Percentiles rank a stretch among this genome's conserved stretches.
These are phyloP conservation scores for Cutaneotrichosporon sp. DNA, from an alignment of 1,284 basidiomycete genomes.

Conservation along the genomic window DNA sequence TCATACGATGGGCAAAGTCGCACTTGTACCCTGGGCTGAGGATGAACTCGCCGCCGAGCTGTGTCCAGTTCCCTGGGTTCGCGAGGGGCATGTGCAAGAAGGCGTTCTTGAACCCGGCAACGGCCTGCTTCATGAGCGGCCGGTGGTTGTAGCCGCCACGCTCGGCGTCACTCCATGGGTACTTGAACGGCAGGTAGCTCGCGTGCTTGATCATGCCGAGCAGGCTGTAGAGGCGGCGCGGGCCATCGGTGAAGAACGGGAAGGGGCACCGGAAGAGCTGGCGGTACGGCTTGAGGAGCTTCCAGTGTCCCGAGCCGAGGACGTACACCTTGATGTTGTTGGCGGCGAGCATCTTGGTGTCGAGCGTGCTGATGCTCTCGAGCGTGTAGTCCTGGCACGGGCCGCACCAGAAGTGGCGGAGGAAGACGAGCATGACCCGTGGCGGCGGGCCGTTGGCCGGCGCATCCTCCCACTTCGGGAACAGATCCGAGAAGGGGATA, in stretches of 20 bases:
- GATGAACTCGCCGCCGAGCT: constrained; percentile 54
- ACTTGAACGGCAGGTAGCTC: constrained; percentile 48
- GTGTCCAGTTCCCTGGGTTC: constrained; percentile 45
- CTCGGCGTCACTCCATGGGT: not conserved
- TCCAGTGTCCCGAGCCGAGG: constrained; percentile 50
- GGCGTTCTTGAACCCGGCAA: constrained; percentile 42
- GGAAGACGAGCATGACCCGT: constrained; percentile 48
- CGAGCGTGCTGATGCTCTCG: constrained; percentile 43
- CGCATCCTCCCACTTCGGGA: constrained; percentile 21
- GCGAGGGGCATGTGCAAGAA: constrained; percentile 42
- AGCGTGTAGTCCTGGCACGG: constrained; percentile 53
- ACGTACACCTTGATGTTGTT: constrained; percentile 45
- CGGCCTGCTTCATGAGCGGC: constrained; percentile 5
- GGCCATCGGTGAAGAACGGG: constrained; percentile 47
- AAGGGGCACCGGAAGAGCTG: constrained; percentile 51
- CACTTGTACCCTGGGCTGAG: constrained; percentile 41
- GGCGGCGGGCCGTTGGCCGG: not conserved
- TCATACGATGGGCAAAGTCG: constrained; percentile 54
- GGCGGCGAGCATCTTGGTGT: constrained; percentile 39
- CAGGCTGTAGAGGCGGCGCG: constrained; percentile 44
- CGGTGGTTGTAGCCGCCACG: constrained; percentile 5
- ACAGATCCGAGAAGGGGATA: constrained; percentile 44
- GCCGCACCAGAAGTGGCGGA: constrained; percentile 53
- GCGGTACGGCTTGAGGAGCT: constrained; percentile 50
- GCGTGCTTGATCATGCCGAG: constrained; percentile 45